Percentiles rank a stretch among this genome's conserved stretches.
phyloP scores from a whole-genome alignment of 139 green algal genomes.

The Prasinococcaceae sp. region DNA sequence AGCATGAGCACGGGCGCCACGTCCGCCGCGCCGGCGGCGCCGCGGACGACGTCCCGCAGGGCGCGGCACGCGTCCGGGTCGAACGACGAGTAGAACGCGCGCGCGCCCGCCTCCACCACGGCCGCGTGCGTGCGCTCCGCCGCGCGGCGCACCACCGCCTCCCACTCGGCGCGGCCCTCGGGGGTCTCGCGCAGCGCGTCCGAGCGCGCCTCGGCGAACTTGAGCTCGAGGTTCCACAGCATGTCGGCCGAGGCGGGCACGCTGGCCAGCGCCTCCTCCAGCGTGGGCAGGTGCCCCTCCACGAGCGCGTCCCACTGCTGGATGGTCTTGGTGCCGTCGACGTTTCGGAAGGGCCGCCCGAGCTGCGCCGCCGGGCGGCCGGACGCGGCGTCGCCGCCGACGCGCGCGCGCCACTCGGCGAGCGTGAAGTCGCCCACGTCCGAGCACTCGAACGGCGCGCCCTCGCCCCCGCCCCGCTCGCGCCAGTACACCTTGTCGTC shows the following conservation, averaged over 20 bases:
- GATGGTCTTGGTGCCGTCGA: too few species aligned
- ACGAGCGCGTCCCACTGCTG: slow-evolving; percentile 23
- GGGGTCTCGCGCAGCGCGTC: too few species aligned
- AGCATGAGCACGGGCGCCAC: slow-evolving; percentile 59
- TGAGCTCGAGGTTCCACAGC: slow-evolving; percentile 74
- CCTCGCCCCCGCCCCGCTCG: not conserved
- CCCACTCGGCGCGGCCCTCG: slow-evolving; percentile 19
- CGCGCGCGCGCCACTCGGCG: too few species aligned
- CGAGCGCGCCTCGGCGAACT: too few species aligned
- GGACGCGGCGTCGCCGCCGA: too few species aligned
- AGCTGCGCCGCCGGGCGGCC: too few species aligned
- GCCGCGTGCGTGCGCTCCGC: too few species aligned
- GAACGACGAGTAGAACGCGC: slow-evolving; percentile 65
- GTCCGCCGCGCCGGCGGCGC: too few species aligned
- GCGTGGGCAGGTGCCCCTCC: slow-evolving; percentile 57
- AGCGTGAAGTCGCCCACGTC: slow-evolving; percentile 43
- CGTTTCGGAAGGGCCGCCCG: too few species aligned
- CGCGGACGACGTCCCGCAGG: slow-evolving; percentile 22
- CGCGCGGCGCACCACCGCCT: too few species aligned
- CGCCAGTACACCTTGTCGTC: slow-evolving; percentile 54
- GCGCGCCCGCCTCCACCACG: too few species aligned
- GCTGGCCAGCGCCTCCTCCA: slow-evolving; percentile 43
- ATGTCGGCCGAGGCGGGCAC: slow-evolving; percentile 42
- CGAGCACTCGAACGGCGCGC: not conserved
- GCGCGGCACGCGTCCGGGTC: slow-evolving; percentile 63